These are phyloP conservation scores for Leccinellum rugosiceps DNA, from an alignment of 768 basidiomycete species.

Conservation along the genomic window DNA sequence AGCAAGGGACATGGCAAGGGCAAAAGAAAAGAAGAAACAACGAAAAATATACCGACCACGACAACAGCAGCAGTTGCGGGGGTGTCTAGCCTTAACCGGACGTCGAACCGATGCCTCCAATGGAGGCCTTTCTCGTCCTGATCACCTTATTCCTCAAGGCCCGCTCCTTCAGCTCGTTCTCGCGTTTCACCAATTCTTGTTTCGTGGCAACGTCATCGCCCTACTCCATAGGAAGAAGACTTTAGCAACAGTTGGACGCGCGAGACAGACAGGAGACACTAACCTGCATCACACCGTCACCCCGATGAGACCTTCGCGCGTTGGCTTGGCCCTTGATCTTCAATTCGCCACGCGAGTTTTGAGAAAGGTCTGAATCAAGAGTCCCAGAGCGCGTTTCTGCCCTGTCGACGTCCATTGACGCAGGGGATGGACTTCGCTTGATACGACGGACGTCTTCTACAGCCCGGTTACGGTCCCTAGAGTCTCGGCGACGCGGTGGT, in stretches of 20 bases:
- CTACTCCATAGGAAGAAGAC: constrained; percentile 18
- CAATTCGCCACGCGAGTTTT: constrained; percentile 45
- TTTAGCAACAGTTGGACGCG: constrained; percentile 5
- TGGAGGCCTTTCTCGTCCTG: constrained; percentile 56
- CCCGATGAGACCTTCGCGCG: constrained; percentile 53
- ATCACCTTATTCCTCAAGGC: constrained; percentile 82
- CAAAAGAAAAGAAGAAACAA: constrained; percentile 22
- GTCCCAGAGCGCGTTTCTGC: constrained; percentile 21
- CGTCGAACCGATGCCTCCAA: constrained; percentile 18
- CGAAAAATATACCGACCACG: constrained; percentile 2
- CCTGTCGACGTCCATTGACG: constrained; percentile 23
- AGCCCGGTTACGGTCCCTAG: constrained; percentile 23
- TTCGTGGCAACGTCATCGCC: constrained; percentile 13
- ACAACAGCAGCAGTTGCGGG: background rate
- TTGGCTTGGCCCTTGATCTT: constrained; percentile 76
- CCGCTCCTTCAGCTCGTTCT: constrained; percentile 78
- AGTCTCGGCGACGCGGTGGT: constrained; percentile 32
- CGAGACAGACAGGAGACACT: constrained; percentile 7
- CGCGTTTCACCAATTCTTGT: constrained; percentile 60
- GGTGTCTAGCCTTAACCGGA: constrained; percentile 18
- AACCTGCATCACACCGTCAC: constrained; percentile 36
- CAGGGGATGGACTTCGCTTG: constrained; percentile 27
- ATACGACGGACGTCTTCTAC: constrained; percentile 18
- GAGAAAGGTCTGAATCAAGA: constrained; percentile 30
- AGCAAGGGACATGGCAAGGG: constrained; percentile 13